Percentiles rank a stretch among this genome's conserved stretches.
Evolutionary conservation across 257 asterid species (phyloP).

Genomic region (Forsythia viridissima): DNA sequence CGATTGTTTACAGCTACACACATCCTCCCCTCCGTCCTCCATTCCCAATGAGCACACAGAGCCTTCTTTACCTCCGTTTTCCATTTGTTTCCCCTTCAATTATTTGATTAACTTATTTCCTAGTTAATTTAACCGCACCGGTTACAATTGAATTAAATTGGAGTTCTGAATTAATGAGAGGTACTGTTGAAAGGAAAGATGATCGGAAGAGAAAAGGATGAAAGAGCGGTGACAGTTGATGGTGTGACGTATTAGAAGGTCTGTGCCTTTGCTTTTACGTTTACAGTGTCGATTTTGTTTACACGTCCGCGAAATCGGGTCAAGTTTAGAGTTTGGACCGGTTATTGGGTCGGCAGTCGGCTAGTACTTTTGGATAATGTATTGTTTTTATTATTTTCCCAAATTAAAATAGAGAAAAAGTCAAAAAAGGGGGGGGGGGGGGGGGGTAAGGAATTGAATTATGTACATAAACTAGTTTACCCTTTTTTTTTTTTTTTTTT

Average conservation of each 20-base stretch:
- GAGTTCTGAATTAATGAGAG: neutral
- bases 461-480: too few relatives aligned
- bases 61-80: slow-evolving; percentile 33
- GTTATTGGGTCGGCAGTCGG: neutral
- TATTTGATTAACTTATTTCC: neutral
- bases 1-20: slow-evolving; percentile 53
- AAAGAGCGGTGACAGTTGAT: neutral
- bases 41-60: slow-evolving; percentile 61
- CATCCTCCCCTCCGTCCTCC: slow-evolving; percentile 70
- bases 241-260: neutral
- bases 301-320: neutral
- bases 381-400: neutral
- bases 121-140: neutral
- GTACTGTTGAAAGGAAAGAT: neutral
- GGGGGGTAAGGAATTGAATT: neutral
- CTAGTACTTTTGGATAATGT: neutral
- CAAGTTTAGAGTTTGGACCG: neutral
- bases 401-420: too few relatives aligned
- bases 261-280: neutral
- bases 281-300: neutral
- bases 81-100: slow-evolving; percentile 29
- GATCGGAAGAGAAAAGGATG: neutral
- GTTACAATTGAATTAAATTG: neutral
- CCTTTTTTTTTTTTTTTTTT: too few relatives aligned
- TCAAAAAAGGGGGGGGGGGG: too few relatives aligned